Percentiles rank a stretch among this genome's conserved stretches.
Evolutionary conservation across 179 eudicot species (phyloP).

Genomic region (Beta macrorhiza): DNA sequence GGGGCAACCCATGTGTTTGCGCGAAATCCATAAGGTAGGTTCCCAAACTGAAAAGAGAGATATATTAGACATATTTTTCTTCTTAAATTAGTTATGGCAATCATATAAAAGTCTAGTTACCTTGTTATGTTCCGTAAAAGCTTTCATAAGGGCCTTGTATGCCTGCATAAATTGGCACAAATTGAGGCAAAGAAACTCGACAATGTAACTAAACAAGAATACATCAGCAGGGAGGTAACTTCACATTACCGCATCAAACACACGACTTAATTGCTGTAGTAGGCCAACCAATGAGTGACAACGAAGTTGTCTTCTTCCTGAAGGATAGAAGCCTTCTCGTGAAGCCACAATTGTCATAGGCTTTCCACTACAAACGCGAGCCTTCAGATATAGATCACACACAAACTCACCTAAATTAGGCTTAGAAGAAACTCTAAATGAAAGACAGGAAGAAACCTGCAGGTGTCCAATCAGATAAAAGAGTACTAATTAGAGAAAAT

Average conservation of each 20-base stretch:
- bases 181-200: not conserved
- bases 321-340: conserved; percentile 67
- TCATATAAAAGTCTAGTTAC: conserved; percentile 32
- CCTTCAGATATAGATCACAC: conserved; percentile 40
- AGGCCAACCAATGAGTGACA: conserved; percentile 71
- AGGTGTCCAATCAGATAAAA: conserved; percentile 16
- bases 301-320: conserved; percentile 58
- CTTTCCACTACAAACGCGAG: conserved; percentile 78
- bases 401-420: not conserved
- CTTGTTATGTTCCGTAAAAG: conserved; percentile 77
- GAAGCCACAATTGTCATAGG: conserved; percentile 83
- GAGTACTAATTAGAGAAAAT: conserved; percentile 16
- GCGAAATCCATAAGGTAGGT: conserved; percentile 88
- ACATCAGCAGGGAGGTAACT: not conserved
- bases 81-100: not conserved
- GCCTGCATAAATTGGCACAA: conserved; percentile 48
- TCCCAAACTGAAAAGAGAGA: conserved; percentile 67
- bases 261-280: conserved; percentile 74
- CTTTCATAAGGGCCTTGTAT: conserved; percentile 80
- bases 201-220: conserved; percentile 5
- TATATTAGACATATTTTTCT: conserved; percentile 3
- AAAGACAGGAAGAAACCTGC: conserved; percentile 8
- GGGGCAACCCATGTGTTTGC: conserved; percentile 91
- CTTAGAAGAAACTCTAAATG: not conserved
- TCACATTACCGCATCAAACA: conserved; percentile 66